These are phyloP conservation scores for Rozella allomycis DNA, from an alignment of 371 early-diverging fungal genomes.

Conservation along the genomic window DNA sequence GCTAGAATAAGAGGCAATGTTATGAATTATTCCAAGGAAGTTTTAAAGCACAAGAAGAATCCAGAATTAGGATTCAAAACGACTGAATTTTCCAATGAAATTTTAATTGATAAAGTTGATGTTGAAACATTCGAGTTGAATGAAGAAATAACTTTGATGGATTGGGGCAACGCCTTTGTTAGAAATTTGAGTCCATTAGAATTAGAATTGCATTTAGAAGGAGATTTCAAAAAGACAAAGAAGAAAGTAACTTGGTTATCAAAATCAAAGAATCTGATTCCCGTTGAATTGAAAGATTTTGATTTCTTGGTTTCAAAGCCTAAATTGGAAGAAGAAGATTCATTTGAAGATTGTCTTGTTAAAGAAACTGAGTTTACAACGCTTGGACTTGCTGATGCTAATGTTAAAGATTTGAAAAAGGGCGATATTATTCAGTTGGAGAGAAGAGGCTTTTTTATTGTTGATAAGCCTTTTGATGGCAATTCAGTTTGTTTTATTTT, in stretches of 20 bases:
- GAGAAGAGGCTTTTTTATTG: slow-evolving; percentile 89
- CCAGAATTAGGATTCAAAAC: slow-evolving; percentile 69
- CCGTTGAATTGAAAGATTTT: slow-evolving; percentile 58
- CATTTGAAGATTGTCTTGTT: slow-evolving; percentile 61
- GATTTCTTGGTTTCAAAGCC: slow-evolving; percentile 93
- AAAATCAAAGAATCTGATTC: slow-evolving; percentile 16
- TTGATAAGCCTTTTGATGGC: slow-evolving; percentile 35
- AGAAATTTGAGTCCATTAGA: slow-evolving; percentile 25
- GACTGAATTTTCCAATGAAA: slow-evolving; percentile 47
- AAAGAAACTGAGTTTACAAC: slow-evolving; percentile 63
- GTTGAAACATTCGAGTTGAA: slow-evolving; percentile 48
- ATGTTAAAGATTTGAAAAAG: slow-evolving; percentile 14
- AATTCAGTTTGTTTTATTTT: slow-evolving; percentile 37
- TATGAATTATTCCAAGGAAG: slow-evolving; percentile 32
- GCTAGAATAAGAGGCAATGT: slow-evolving; percentile 27
- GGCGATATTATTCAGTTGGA: slow-evolving; percentile 92
- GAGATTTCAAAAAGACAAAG: slow-evolving; percentile 95
- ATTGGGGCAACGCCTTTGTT: slow-evolving; percentile 96
- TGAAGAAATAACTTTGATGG: slow-evolving; percentile 98
- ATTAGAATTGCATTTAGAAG: slow-evolving; percentile 58
- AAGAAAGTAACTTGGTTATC: slow-evolving; percentile 97
- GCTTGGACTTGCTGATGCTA: slow-evolving; percentile 16
- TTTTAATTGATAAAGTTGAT: slow-evolving; percentile 79
- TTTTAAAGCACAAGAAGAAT: slow-evolving; percentile 88
- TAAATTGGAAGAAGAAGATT: slow-evolving; percentile 87